Base-by-base conservation (phyloP, 2,329 filamentous ascomycete genomes). In the Verticillium isaacii region DNA sequence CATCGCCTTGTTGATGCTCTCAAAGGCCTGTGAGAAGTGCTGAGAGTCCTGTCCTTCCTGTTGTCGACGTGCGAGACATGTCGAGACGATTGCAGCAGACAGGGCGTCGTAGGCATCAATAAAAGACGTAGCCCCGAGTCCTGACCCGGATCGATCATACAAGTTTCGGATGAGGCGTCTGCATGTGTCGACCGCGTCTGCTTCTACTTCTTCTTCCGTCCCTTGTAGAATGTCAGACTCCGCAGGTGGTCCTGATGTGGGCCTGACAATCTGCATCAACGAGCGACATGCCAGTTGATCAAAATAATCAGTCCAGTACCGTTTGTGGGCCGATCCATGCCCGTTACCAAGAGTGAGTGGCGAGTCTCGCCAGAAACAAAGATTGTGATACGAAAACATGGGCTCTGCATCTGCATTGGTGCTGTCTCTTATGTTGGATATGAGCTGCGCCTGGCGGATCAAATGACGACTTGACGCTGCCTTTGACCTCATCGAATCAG, bases 41-140 rank as follows among this genome's bases (percentile, higher is more conserved):
- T 54, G 37, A 11, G 36, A 3, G 2, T 32, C 14, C 23, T 56
- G 32, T 12, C 19, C 9, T 11, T 14, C 41, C 34, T 36, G 34
- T 3, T 19, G 41, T 12, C 61, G 56, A 32, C 50, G 25, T 5
- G 25, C 32, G 5, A 64, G 63, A 12, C 58, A 64, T 1, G 32
- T 41, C 34, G 32, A 60, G 15, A 59, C 37, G 14, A 64, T 59
- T 9, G 37, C 63, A 23, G 61, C 63, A 25, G 62, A 61, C 7
- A 64, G 56, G 11, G 60, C 41, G 11, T 62, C 58, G 6, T 64
- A 64, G 3, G 61, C 63, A n/a, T 64, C 61, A 32, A 64, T 32
- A 32, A 64, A 62, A 8, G n/a, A 58, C 17, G 58, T 56, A 2
- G 45, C n/a, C 12, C 58, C 60, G 5, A 17, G 29, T 1, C 61